Conservation (phyloP, 78 protist genomes). For the Protostelium mycophagum region DNA sequence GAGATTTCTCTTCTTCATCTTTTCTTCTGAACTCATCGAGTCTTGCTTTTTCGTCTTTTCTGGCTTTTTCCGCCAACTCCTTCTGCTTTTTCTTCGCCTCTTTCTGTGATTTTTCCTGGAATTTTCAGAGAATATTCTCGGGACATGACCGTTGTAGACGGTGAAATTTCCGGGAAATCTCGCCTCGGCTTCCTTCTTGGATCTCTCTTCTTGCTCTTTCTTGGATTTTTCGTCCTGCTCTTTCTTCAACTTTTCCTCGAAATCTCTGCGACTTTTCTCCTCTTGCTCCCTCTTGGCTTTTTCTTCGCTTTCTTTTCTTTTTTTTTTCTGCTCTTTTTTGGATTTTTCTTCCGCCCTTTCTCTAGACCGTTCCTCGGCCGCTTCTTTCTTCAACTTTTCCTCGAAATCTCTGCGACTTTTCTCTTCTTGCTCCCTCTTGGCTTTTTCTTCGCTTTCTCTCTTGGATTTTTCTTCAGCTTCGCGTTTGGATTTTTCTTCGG, state of each 20-base stretch:
- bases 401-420: neutral
- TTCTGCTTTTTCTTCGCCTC: too few relatives aligned
- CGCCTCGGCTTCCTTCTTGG: neutral
- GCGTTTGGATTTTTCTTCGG: neutral
- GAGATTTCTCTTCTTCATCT: neutral
- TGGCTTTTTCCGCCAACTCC: neutral
- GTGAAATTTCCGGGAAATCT: too few relatives aligned
- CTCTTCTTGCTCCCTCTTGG: neutral
- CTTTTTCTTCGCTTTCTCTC: neutral
- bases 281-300: neutral
- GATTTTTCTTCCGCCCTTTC: neutral
- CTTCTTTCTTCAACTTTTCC: neutral
- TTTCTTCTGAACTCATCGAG: neutral
- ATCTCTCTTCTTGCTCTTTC: too few relatives aligned
- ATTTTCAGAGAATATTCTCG: too few relatives aligned
- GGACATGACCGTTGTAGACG: too few relatives aligned
- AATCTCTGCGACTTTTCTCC: neutral
- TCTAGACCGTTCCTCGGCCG: neutral
- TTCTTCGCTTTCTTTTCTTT: neutral
- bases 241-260: neutral
- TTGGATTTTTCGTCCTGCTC: neutral
- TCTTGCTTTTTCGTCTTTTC: neutral
- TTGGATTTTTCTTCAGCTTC: neutral
- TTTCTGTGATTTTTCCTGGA: too few relatives aligned
- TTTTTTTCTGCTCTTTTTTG: too few relatives aligned